Conservation (phyloP, 2,329 filamentous ascomycete species). For the Hymenoscyphus salicellus region DNA sequence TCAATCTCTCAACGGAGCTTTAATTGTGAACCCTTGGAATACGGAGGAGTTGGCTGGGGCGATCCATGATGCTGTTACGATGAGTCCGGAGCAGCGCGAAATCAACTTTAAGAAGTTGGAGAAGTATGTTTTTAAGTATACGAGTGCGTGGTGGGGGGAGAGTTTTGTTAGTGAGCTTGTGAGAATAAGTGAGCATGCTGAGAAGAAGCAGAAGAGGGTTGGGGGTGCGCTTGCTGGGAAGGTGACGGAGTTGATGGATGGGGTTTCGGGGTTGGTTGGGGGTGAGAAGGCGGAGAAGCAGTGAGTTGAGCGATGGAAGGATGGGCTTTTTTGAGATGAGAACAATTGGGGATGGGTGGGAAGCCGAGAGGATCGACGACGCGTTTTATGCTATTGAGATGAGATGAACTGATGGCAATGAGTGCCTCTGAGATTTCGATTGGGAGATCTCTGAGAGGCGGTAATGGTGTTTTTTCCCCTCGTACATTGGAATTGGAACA, state of each 20-base stretch:
- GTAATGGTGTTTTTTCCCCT: too few relatives aligned
- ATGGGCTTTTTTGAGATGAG: too few relatives aligned
- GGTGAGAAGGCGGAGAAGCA: constrained; percentile 8
- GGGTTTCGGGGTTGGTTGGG: constrained; percentile 18
- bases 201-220: constrained; percentile 32
- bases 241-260: constrained; percentile 22
- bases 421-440: too few relatives aligned
- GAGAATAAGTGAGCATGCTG: constrained; percentile 34
- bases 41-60: constrained; percentile 91
- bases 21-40: constrained; percentile 98
- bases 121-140: constrained; percentile 96
- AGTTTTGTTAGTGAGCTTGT: constrained; percentile 82
- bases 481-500: too few relatives aligned
- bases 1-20: constrained; percentile 86
- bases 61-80: constrained; percentile 94
- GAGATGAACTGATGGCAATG: too few relatives aligned
- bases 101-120: constrained; percentile 88
- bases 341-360: background rate
- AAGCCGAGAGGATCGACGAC: too few relatives aligned
- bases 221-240: constrained; percentile 13
- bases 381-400: too few relatives aligned
- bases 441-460: too few relatives aligned
- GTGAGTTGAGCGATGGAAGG: too few relatives aligned
- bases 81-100: constrained; percentile 83
- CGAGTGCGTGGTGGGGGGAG: constrained; percentile 93